A percentile compares a stretch with the other conserved stretches of the same genome.
Conservation (phyloP, 305 asterid species). For the Plantago coronopus region DNA sequence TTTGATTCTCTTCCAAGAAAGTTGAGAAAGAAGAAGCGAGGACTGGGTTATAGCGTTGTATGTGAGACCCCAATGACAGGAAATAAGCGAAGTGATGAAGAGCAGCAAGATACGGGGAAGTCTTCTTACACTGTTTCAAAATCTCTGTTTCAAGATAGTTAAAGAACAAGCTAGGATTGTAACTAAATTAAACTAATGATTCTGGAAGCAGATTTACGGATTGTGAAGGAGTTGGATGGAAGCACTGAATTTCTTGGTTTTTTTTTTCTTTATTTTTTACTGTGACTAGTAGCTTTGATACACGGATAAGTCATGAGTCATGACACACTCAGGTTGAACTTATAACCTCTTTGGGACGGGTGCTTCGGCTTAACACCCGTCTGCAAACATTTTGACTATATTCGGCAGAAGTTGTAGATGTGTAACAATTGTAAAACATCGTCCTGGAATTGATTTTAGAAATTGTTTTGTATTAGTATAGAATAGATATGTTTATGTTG, state of each 20-base stretch:
- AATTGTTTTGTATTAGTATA: too few relatives aligned
- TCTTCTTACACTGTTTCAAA: slow-evolving; percentile 49
- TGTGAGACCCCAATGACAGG: slow-evolving; percentile 76
- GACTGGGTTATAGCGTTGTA: slow-evolving; percentile 44
- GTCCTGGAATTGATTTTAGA: not conserved
- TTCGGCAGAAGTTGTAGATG: too few relatives aligned
- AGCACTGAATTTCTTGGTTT: slow-evolving; percentile 7
- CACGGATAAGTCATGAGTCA: too few relatives aligned
- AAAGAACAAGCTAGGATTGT: slow-evolving; percentile 4
- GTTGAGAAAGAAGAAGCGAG: slow-evolving; percentile 46
- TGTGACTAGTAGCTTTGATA: too few relatives aligned
- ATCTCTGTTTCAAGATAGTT: slow-evolving; percentile 79
- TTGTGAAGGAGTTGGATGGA: slow-evolving; percentile 8
- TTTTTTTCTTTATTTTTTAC: too few relatives aligned
- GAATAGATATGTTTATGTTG: not conserved
- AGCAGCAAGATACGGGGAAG: slow-evolving; percentile 24
- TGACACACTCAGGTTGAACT: too few relatives aligned
- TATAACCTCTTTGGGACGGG: too few relatives aligned
- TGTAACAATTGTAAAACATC: too few relatives aligned
- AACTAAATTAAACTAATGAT: slow-evolving; percentile 3
- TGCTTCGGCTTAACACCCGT: too few relatives aligned
- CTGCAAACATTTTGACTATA: too few relatives aligned
- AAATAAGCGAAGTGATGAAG: slow-evolving; percentile 38
- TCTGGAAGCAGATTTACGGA: slow-evolving; percentile 4
- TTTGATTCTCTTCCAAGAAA: slow-evolving; percentile 44